phyloP scores from a whole-genome alignment of 257 asterid species.

The Paulownia fortunei region DNA sequence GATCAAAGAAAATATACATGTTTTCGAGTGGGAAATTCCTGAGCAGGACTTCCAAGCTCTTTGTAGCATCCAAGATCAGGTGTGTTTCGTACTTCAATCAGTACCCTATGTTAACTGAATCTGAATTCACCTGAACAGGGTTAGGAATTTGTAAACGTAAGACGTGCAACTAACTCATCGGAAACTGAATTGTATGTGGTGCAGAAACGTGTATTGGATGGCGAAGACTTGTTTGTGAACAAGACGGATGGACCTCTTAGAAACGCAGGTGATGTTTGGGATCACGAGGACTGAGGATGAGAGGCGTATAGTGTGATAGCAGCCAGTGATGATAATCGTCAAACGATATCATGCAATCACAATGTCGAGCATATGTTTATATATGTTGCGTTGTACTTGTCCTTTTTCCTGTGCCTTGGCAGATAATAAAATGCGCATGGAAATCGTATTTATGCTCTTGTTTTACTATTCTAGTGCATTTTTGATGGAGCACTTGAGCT shows the following conservation, averaged over 20 bases:
- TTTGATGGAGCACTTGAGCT: no score
- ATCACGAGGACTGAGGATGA: constrained; percentile 35
- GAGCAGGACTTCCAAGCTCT: constrained; percentile 62
- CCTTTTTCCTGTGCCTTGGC: no score
- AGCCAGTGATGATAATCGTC: not conserved
- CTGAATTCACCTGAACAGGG: not conserved
- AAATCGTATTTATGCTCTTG: not conserved
- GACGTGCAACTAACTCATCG: no score
- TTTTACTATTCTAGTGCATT: no score
- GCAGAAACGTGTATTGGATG: constrained; percentile 61
- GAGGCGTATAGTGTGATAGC: no score
- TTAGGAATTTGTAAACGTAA: no score
- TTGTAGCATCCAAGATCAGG: constrained; percentile 58
- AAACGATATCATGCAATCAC: not conserved
- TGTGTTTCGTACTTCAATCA: not conserved
- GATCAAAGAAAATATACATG: constrained; percentile 61
- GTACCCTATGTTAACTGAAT: not conserved
- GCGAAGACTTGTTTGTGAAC: constrained; percentile 62
- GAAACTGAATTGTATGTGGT: not conserved
- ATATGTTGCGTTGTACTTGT: not conserved
- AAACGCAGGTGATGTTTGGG: constrained; percentile 65
- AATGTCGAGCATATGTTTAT: not conserved
- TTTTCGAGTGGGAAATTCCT: constrained; percentile 68
- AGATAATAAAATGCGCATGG: not conserved
- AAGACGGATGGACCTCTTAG: constrained; percentile 55